Percentiles rank a stretch among this genome's conserved stretches.
phyloP scores from a whole-genome alignment of 305 asterid genomes.

The Stenogyne calaminthoides region DNA sequence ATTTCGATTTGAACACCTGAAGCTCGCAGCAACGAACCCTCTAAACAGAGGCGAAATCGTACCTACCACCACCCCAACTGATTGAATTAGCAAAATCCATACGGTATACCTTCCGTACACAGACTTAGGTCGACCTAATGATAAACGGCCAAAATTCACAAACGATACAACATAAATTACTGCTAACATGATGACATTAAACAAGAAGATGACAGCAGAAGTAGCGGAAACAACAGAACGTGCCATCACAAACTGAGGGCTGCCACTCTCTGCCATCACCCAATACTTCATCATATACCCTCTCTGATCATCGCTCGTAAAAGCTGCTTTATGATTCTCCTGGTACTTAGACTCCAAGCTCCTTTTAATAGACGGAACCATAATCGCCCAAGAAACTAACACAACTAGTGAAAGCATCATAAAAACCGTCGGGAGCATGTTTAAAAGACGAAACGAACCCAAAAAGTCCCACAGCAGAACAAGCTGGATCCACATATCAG shows the following conservation, averaged over 20 bases:
- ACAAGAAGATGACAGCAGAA: neutral
- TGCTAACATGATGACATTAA: neutral
- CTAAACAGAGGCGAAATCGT: neutral
- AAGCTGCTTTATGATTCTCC: neutral
- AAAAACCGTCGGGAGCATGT: neutral
- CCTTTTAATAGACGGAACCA: slow-evolving; percentile 9
- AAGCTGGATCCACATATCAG: slow-evolving; percentile 12
- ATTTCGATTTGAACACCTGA: neutral
- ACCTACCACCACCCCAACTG: neutral
- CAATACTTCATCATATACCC: neutral
- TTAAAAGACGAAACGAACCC: neutral
- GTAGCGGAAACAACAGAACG: neutral
- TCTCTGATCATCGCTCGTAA: neutral
- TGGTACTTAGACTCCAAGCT: slow-evolving; percentile 2
- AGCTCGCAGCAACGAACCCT: neutral
- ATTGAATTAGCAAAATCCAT: neutral
- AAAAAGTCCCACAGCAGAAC: neutral
- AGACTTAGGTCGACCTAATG: neutral
- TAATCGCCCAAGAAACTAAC: slow-evolving; percentile 25
- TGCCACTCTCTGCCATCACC: neutral
- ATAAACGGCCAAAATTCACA: neutral
- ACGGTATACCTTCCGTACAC: neutral
- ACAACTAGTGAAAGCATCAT: neutral
- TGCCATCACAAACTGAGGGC: neutral
- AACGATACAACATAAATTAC: neutral